These are phyloP conservation scores for Omphalea diandra DNA, from an alignment of 441 rosid species.

Conservation along the genomic window DNA sequence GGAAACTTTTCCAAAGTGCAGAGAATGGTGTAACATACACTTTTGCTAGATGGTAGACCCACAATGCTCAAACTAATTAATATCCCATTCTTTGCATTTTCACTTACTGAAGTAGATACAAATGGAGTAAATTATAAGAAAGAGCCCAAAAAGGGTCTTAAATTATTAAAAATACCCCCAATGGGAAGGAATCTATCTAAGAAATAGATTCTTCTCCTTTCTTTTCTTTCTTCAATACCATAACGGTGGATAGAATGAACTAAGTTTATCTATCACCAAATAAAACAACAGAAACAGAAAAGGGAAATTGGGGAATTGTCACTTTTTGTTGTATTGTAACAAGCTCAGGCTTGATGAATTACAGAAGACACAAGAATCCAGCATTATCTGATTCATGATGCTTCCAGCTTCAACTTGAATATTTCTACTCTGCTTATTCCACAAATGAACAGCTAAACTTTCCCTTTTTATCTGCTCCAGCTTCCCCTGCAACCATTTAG, in stretches of 20 bases:
- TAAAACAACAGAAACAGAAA: constrained; percentile 2
- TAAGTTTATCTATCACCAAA: constrained; percentile 3
- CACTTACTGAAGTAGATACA: not conserved
- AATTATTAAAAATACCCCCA: too few species aligned
- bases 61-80: not conserved
- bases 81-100: not conserved
- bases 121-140: not conserved
- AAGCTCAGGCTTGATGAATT: constrained; percentile 39
- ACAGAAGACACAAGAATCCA: constrained; percentile 62
- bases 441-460: constrained; percentile 69
- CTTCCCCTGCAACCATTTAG: constrained; percentile 45
- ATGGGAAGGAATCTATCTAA: not conserved
- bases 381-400: constrained; percentile 47
- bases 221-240: not conserved
- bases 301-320: not conserved
- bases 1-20: not conserved
- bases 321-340: constrained; percentile 19
- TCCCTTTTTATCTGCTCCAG: constrained; percentile 37
- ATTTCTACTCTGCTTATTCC: constrained; percentile 76
- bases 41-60: not conserved
- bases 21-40: not conserved
- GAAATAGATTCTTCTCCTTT: constrained; percentile 1
- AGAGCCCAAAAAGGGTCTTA: not conserved
- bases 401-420: constrained; percentile 65
- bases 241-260: constrained; percentile 6